A percentile compares a stretch with the other conserved stretches of the same genome.
phyloP scores from a whole-genome alignment of 495 filamentous ascomycete species.

The Tuber melanosporum region DNA sequence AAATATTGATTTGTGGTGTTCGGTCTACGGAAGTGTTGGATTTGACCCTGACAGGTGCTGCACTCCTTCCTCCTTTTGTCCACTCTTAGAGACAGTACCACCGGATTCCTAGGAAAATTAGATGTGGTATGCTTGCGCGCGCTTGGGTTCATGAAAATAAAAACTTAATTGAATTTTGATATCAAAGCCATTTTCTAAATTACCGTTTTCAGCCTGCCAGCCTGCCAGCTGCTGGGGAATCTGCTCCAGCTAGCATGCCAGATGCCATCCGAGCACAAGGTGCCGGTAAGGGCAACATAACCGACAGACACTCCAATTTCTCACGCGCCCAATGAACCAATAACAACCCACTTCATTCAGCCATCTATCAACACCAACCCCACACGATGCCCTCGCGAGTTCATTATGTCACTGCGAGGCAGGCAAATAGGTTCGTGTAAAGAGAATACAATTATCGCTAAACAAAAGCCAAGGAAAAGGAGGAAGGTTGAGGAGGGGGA shows the following conservation, averaged over 20 bases:
- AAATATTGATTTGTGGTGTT: background rate
- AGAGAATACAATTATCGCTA: constrained; percentile 12
- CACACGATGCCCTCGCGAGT: background rate
- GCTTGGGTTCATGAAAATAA: background rate
- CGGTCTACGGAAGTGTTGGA: background rate
- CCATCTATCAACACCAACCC: background rate
- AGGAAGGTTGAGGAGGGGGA: constrained; percentile 1
- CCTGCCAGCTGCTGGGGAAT: background rate
- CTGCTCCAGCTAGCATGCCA: background rate
- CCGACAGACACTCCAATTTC: background rate
- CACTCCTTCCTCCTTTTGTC: background rate
- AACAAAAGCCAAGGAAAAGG: background rate
- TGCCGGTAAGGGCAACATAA: background rate
- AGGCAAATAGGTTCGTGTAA: constrained; percentile 10
- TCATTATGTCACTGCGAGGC: background rate
- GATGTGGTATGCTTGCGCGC: background rate
- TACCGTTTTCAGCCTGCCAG: background rate
- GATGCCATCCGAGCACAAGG: background rate
- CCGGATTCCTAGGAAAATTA: background rate
- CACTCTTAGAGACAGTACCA: background rate
- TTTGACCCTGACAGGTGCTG: background rate
- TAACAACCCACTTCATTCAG: background rate
- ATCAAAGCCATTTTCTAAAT: background rate
- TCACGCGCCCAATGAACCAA: background rate
- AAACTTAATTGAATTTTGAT: background rate